These are phyloP conservation scores for Capronia americana DNA, from an alignment of 2,329 filamentous ascomycete species.

Conservation along the genomic window DNA sequence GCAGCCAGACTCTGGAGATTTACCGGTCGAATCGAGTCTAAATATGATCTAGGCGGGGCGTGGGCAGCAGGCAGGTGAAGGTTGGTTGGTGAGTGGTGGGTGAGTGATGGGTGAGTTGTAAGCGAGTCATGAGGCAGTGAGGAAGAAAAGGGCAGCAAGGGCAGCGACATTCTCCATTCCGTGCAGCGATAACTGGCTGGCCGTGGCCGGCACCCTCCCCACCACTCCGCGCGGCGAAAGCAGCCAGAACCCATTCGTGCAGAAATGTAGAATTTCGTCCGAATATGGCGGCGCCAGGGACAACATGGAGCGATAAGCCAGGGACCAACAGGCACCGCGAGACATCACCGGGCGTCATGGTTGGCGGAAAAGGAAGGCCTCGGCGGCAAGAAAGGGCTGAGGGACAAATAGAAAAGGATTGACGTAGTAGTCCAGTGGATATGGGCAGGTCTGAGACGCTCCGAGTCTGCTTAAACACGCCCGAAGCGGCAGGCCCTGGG, in stretches of 20 bases:
- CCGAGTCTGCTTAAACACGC: not conserved
- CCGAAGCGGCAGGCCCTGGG: not conserved
- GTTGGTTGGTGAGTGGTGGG: slow-evolving; percentile 5
- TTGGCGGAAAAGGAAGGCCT: slow-evolving; percentile 22
- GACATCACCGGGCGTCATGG: slow-evolving; percentile 13
- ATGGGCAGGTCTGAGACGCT: slow-evolving; percentile 2
- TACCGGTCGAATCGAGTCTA: slow-evolving; percentile 8
- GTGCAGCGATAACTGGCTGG: slow-evolving; percentile 6
- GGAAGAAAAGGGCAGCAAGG: not conserved
- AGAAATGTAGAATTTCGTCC: slow-evolving; percentile 16
- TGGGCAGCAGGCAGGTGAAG: slow-evolving; percentile 14
- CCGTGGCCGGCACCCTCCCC: not conserved
- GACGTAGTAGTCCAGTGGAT: not conserved
- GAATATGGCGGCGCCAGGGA: slow-evolving; percentile 23
- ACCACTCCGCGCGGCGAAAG: slow-evolving; percentile 3
- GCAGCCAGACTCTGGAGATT: slow-evolving; percentile 9
- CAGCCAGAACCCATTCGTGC: slow-evolving; percentile 14
- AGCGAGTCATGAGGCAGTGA: slow-evolving; percentile 4
- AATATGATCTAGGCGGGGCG: slow-evolving; percentile 12
- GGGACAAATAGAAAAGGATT: not conserved
- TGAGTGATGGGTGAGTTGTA: slow-evolving; percentile 1
- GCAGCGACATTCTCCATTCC: not conserved
- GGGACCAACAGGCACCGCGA: slow-evolving; percentile 23
- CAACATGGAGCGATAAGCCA: slow-evolving; percentile 12
- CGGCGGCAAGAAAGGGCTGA: slow-evolving; percentile 30